A percentile compares a stretch with the other conserved stretches of the same genome.
Evolutionary conservation across 257 asterid genomes (phyloP).

Genomic region (Fraxinus excelsior): DNA sequence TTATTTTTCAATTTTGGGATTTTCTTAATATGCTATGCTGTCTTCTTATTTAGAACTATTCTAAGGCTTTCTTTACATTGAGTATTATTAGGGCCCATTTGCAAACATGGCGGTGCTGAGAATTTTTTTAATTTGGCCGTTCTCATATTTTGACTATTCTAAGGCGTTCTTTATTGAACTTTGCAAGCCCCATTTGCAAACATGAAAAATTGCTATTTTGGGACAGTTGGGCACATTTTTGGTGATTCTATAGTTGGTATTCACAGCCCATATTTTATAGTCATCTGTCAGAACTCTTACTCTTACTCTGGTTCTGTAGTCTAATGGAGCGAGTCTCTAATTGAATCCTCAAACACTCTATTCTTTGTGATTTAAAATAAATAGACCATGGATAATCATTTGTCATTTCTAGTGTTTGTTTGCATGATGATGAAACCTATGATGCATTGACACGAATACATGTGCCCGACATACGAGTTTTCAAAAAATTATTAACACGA

Average conservation of each 20-base stretch:
- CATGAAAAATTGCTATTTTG: not conserved
- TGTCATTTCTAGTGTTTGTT: not conserved
- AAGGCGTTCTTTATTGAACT: not conserved
- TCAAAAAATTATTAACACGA: no score
- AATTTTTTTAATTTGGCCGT: not conserved
- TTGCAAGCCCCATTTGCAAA: not conserved
- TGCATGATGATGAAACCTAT: not conserved
- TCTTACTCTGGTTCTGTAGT: not conserved
- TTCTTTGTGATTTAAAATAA: not conserved
- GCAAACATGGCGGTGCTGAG: not conserved
- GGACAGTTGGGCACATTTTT: not conserved
- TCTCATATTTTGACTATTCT: not conserved
- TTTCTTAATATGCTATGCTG: not conserved
- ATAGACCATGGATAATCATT: not conserved
- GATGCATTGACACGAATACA: no score
- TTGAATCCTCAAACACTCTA: not conserved
- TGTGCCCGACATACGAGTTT: no score
- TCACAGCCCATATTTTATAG: not conserved
- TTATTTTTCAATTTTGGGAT: not conserved
- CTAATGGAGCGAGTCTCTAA: not conserved
- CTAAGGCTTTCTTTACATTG: not conserved
- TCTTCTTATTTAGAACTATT: not conserved
- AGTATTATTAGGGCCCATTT: no score
- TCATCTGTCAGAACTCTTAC: not conserved
- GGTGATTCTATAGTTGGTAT: not conserved